Conservation (phyloP, 495 filamentous ascomycete genomes). For the Penicillium herquei region DNA sequence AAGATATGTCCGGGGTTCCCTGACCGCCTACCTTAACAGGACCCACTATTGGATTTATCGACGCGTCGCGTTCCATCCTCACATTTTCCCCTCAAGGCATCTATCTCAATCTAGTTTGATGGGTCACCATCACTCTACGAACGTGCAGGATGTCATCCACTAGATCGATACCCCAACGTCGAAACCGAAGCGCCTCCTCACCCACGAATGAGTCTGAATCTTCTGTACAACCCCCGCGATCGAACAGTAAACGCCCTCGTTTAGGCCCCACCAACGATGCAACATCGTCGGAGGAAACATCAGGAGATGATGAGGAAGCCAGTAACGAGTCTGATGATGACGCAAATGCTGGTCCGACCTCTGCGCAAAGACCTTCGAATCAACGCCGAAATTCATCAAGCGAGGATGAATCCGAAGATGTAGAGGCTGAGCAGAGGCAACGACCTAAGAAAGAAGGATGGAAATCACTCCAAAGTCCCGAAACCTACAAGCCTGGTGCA, state of each 20-base stretch:
- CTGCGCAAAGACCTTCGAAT: not conserved
- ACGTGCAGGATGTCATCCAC: constrained; percentile 28
- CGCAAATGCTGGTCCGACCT: constrained; percentile 2
- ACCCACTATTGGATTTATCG: constrained; percentile 16
- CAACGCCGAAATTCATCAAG: not conserved
- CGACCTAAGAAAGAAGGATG: not conserved
- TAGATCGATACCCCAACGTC: constrained; percentile 29
- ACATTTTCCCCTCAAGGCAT: constrained; percentile 9
- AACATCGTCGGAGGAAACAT: not conserved
- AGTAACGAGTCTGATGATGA: constrained; percentile 1
- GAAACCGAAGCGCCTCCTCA: constrained; percentile 26
- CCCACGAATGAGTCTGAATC: constrained; percentile 25
- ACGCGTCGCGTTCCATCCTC: constrained; percentile 23
- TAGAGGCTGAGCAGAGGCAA: not conserved
- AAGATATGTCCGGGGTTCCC: constrained; percentile 7
- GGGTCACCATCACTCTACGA: not conserved
- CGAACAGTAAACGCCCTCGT: constrained; percentile 36
- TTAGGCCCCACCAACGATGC: constrained; percentile 14
- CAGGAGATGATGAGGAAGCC: not conserved
- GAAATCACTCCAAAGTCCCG: not conserved
- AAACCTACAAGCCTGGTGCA: constrained; percentile 70
- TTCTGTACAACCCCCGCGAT: constrained; percentile 15
- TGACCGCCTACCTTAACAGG: constrained; percentile 27
- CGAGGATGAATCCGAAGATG: not conserved
- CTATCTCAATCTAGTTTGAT: not conserved